Conservation (phyloP, 2,329 filamentous ascomycete species). For the Teratosphaeria nubilosa region DNA sequence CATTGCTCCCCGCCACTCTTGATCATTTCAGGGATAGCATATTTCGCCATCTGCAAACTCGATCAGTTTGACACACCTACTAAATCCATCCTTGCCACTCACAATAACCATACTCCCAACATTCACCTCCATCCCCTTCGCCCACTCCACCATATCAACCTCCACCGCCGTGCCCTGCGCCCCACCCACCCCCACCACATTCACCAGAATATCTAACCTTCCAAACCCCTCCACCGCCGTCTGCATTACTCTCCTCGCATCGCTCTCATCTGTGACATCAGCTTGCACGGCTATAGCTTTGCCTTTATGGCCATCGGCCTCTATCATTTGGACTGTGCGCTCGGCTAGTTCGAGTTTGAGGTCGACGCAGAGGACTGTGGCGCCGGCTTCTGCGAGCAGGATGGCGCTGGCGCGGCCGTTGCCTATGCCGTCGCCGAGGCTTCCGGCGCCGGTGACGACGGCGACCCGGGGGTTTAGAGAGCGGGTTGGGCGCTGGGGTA, state of each 20-base stretch:
- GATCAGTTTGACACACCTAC: not conserved
- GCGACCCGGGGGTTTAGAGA: conserved; percentile 37
- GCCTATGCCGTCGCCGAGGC: conserved; percentile 47
- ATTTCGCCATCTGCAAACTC: conserved; percentile 33
- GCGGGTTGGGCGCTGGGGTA: conserved; percentile 25
- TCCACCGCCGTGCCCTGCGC: conserved; percentile 50
- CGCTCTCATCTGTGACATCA: conserved; percentile 45
- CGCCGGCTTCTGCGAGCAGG: conserved; percentile 50
- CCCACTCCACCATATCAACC: conserved; percentile 51
- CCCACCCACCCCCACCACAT: conserved; percentile 54
- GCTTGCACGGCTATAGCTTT: conserved; percentile 35
- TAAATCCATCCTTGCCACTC: not conserved
- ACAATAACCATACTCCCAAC: conserved; percentile 57
- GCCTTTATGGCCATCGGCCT: conserved; percentile 27
- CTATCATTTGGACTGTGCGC: conserved; percentile 46
- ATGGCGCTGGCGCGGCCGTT: conserved; percentile 51
- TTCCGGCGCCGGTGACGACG: conserved; percentile 52
- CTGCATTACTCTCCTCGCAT: conserved; percentile 39
- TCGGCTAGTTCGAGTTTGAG: conserved; percentile 39
- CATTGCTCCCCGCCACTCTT: conserved; percentile 39
- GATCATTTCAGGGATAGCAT: conserved; percentile 50
- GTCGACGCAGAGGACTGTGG: conserved; percentile 50
- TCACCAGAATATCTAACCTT: conserved; percentile 52
- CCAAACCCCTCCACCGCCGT: conserved; percentile 41
- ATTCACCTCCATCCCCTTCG: conserved; percentile 49